Base-by-base conservation (phyloP, 345 rosid species). In the Populus ilicifolia region DNA sequence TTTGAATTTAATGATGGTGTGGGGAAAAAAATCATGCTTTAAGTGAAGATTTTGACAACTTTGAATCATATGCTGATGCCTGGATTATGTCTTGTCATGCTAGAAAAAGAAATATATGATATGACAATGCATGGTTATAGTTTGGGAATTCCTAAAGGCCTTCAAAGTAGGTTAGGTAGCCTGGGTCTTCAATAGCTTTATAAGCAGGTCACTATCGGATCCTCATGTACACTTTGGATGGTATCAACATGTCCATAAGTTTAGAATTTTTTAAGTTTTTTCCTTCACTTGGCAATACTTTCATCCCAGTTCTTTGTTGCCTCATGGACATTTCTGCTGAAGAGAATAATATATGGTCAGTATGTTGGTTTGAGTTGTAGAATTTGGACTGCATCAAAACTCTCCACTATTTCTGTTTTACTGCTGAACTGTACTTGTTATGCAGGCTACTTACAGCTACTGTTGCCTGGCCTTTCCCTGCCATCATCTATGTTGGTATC, bases 381-480 rank as follows among this genome's bases (percentile, higher is more conserved):
- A 75, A 30, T 33, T 35, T 75, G 30, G 16, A 66, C 43, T 35
- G 4, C 59, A 20, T 29, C n/a, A 27, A 11, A 18, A 20, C 6
- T 36, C 44, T n/a, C 7, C 10, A 10, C 56, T 66, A 66, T 36
- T 67, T 39, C 16, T 77, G 10, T 12, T 46, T 56, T 62, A 43
- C 59, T 72, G 64, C 68, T 84, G 69, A 59, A 27, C 62, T 72
- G 59, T 80, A 59, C 54, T 76, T 70, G 80, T 56, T 75, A 63
- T 85, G 86, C 88, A 90, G 96, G 92, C 81, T 92, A 63, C 92
- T 94, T 77, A 94, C 94, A 62, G 98, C 98, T 82, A 91, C 98
- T 80, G 74, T 96, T 84, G 98, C 99, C 72, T 93, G 98, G 99
- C 99, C 99, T 86, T 83, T 85, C 71, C 98, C 99, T 52, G 85